phyloP scores from a whole-genome alignment of 2,329 filamentous ascomycete genomes.

The Trichoderma sp. region DNA sequence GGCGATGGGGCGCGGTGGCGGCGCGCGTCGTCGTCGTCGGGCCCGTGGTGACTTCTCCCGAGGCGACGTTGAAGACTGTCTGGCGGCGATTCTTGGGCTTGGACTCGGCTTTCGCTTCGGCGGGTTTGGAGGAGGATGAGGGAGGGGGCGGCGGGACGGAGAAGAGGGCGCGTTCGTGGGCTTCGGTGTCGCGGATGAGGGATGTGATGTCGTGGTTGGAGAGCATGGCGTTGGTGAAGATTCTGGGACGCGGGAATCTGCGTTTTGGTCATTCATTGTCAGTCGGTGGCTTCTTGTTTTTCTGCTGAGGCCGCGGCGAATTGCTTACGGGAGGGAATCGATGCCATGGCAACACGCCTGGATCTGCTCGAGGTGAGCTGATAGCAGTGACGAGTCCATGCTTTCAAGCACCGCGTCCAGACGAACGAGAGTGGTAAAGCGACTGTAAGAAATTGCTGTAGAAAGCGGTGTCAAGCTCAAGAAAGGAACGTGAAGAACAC shows the following conservation, averaged over 20 bases:
- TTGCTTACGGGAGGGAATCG: slow-evolving; percentile 68
- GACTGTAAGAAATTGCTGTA: background rate
- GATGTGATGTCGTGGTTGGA: slow-evolving; percentile 89
- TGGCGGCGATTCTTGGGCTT: slow-evolving; percentile 51
- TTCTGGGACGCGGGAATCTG: slow-evolving; percentile 87
- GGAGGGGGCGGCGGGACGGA: slow-evolving; percentile 74
- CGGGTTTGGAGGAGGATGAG: slow-evolving; percentile 35
- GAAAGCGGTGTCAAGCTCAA: too few relatives aligned
- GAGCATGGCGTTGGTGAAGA: slow-evolving; percentile 92
- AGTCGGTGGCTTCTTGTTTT: background rate
- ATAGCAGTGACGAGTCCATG: slow-evolving; percentile 53
- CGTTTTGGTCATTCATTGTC: background rate
- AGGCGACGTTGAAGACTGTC: slow-evolving; percentile 68
- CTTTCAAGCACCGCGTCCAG: background rate
- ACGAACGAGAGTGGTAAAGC: background rate
- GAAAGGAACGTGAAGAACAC: too few relatives aligned
- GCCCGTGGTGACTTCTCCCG: slow-evolving; percentile 63
- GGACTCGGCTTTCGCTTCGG: background rate
- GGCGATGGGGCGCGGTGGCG: slow-evolving; percentile 56
- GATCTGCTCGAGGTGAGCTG: slow-evolving; percentile 75
- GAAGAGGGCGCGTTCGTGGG: slow-evolving; percentile 92
- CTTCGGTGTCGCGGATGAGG: slow-evolving; percentile 91
- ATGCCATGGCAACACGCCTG: slow-evolving; percentile 75
- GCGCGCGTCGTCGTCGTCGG: slow-evolving; percentile 42
- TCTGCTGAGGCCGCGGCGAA: background rate